phyloP scores from a whole-genome alignment of 129 eudicot species.

The Saussurea involucrata region DNA sequence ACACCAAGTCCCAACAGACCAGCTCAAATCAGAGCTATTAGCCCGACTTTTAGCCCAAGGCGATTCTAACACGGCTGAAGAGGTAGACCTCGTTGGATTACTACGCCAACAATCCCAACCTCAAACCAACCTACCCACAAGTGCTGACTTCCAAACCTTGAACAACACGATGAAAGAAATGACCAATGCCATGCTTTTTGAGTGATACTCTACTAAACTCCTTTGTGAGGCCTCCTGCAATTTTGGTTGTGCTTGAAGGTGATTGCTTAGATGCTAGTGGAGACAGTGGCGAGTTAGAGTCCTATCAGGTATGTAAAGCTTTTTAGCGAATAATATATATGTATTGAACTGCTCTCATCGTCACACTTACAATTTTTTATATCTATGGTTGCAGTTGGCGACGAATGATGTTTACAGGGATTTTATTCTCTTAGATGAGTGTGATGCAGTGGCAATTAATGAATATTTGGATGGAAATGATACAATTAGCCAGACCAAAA shows the following conservation, averaged over 20 bases:
- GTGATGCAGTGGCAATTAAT: constrained; percentile 72
- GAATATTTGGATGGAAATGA: constrained; percentile 42
- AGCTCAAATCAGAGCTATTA: too few species aligned
- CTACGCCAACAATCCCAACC: too few species aligned
- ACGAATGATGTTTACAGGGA: constrained; percentile 76
- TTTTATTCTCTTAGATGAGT: constrained; percentile 74
- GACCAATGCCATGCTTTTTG: too few species aligned
- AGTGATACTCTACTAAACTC: constrained; percentile 34
- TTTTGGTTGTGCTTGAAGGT: constrained; percentile 89
- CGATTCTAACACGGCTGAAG: too few species aligned
- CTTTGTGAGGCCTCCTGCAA: constrained; percentile 87
- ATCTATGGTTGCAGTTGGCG: constrained; percentile 63
- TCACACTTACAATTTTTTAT: neutral
- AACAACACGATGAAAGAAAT: too few species aligned
- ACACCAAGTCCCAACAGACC: too few species aligned
- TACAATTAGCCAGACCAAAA: constrained; percentile 37
- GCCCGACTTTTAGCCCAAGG: too few species aligned
- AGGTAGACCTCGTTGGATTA: too few species aligned
- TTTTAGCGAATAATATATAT: neutral
- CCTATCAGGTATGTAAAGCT: constrained; percentile 67
- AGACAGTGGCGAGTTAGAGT: constrained; percentile 81
- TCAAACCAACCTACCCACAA: too few species aligned
- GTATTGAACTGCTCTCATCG: neutral
- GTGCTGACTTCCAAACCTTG: too few species aligned
- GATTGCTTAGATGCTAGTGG: constrained; percentile 87